Evolutionary conservation across 257 asterid genomes (phyloP).

Genomic region (Solanum lignicaule): DNA sequence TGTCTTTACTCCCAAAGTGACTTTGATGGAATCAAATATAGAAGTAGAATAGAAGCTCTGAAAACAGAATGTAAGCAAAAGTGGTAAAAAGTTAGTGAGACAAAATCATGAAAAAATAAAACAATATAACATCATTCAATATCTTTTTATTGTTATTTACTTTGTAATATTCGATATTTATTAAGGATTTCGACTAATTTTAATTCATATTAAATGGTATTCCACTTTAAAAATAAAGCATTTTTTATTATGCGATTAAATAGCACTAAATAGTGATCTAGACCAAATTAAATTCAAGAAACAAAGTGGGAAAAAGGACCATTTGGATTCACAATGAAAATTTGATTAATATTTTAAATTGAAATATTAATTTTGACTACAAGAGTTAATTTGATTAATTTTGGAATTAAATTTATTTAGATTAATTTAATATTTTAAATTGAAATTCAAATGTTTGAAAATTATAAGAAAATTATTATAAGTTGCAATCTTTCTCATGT

Average conservation of each 20-base stretch:
- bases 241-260: neutral
- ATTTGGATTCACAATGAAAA: constrained; percentile 12
- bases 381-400: neutral
- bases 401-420: neutral
- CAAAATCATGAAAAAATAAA: neutral
- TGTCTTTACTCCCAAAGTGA: neutral
- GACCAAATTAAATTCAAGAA: neutral
- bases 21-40: constrained; percentile 15
- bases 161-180: neutral
- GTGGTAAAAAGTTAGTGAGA: neutral
- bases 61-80: constrained; percentile 36
- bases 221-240: neutral
- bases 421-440: neutral
- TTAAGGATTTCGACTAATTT: neutral
- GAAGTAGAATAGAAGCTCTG: constrained; percentile 35
- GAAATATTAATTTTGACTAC: neutral
- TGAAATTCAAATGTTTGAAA: neutral
- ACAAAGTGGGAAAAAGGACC: neutral
- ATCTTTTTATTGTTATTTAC: neutral
- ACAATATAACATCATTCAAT: too few relatives aligned
- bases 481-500: neutral
- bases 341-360: neutral
- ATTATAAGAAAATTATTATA: neutral
- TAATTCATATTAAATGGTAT: neutral
- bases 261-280: neutral